phyloP scores from a whole-genome alignment of 2,329 filamentous ascomycete species.

The Amphichorda felina region DNA sequence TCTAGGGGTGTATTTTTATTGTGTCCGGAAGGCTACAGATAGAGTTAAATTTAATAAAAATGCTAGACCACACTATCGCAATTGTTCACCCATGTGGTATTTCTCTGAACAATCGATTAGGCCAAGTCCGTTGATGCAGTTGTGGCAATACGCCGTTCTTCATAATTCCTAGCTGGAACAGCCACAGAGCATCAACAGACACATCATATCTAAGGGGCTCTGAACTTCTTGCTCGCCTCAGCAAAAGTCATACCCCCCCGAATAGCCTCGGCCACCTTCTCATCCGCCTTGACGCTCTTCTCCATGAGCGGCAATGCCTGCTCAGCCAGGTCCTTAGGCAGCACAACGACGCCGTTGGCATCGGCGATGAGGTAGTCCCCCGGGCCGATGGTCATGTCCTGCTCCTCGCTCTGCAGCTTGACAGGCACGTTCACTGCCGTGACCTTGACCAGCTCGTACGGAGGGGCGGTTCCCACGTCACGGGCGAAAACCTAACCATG shows the following conservation, averaged over 20 bases:
- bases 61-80: too few species aligned
- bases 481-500: slow-evolving; percentile 29
- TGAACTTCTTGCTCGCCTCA: slow-evolving; percentile 29
- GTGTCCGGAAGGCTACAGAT: too few species aligned
- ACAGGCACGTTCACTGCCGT: slow-evolving; percentile 27
- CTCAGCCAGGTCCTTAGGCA: slow-evolving; percentile 25
- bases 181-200: too few species aligned
- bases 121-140: too few species aligned
- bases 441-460: slow-evolving; percentile 28
- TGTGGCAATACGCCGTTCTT: too few species aligned
- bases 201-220: too few species aligned
- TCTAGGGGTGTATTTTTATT: too few species aligned
- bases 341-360: slow-evolving; percentile 30
- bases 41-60: too few species aligned
- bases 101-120: too few species aligned
- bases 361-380: slow-evolving; percentile 33
- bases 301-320: slow-evolving; percentile 20
- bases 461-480: slow-evolving; percentile 30
- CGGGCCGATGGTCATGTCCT: slow-evolving; percentile 24
- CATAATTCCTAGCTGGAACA: too few species aligned
- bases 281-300: slow-evolving; percentile 20
- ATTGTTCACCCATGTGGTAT: too few species aligned
- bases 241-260: slow-evolving; percentile 27
- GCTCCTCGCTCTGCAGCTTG: slow-evolving; percentile 21
- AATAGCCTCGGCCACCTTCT: slow-evolving; percentile 26